These are phyloP conservation scores for Phytophthora hybrid DNA, from an alignment of 352 stramenopile genomes.

Conservation along the genomic window DNA sequence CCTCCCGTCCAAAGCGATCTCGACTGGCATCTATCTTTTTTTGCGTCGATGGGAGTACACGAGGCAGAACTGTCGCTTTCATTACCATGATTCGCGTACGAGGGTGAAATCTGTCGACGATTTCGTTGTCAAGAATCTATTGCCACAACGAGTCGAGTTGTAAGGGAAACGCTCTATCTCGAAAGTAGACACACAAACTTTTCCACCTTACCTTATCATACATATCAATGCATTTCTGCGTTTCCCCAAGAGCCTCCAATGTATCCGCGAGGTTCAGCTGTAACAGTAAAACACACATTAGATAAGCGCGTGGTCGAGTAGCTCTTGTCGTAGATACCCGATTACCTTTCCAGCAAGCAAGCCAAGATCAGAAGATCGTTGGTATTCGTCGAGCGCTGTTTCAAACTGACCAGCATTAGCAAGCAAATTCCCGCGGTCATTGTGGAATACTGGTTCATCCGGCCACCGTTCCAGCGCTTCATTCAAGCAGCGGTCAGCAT, in stretches of 20 bases:
- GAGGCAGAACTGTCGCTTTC: slow-evolving; percentile 70
- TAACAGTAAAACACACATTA: background rate
- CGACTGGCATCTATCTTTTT: slow-evolving; percentile 59
- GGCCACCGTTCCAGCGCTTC: slow-evolving; percentile 61
- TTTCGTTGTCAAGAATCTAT: slow-evolving; percentile 43
- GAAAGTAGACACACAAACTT: background rate
- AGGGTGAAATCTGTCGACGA: slow-evolving; percentile 30
- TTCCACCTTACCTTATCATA: slow-evolving; percentile 55
- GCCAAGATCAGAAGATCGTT: slow-evolving; percentile 51
- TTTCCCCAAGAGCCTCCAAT: slow-evolving; percentile 69
- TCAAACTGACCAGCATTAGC: slow-evolving; percentile 65
- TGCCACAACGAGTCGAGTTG: slow-evolving; percentile 5
- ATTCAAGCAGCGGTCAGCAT: slow-evolving; percentile 63
- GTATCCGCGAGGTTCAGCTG: slow-evolving; percentile 67
- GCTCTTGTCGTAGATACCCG: background rate
- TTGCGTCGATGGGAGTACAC: slow-evolving; percentile 64
- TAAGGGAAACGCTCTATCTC: background rate
- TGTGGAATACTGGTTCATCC: slow-evolving; percentile 60
- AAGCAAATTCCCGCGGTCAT: slow-evolving; percentile 69
- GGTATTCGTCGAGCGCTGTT: slow-evolving; percentile 61
- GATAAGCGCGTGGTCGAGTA: background rate
- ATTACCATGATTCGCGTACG: slow-evolving; percentile 61
- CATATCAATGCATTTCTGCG: slow-evolving; percentile 54
- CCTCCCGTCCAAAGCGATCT: slow-evolving; percentile 48
- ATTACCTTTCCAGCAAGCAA: slow-evolving; percentile 59